Base-by-base conservation (phyloP, 768 basidiomycete species). In the Serendipita indica region DNA sequence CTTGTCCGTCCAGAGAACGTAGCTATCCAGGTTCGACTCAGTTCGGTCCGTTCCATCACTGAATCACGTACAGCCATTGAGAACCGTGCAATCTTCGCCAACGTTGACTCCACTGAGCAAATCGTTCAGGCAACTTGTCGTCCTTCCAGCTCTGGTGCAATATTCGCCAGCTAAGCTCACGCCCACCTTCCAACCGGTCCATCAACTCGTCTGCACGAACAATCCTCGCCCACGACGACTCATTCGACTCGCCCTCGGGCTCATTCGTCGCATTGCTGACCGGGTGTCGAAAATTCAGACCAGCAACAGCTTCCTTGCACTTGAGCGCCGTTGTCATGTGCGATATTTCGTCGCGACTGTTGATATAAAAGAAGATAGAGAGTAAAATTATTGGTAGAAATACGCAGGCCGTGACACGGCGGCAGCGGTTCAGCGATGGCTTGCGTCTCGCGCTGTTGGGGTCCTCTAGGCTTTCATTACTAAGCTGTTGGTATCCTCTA, bases 81-180 rank as follows among this genome's bases (percentile, higher is more conserved):
- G 22, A 28, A 1, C 49, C 49, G n/a, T 54, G 49, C 32, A 54
- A 28, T 30, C n/a, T 54, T 54, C 49, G 22, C 49, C 49, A 54
- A 7, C 32, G 49, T 27, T 27, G n/a, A 33, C 49, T 54, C 49
- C 49, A 54, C 32, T 10, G n/a, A 25, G 4, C 7, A 18, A 54
- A 54, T 27, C 30, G 20, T 54, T 54, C 49, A 30, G 49, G 49
- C 10, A 28, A 30, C 7, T 54, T 18, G 22, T 27, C 22, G 22
- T 54, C 49, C n/a, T 54, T 54, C 49, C 49, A 54, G 25, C 49
- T 54, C 30, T 54, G 49, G 32, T 54, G 49, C 7, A 54, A 30
- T 4, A 54, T 20, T 10, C 7, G 22, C 7, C 22, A 28, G 32
- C 32, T 54, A 4, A 30, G 22, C 3, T 16, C 22, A 10, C 32